Evolutionary conservation across 1,284 basidiomycete genomes (phyloP), one percentile per base, ranked within the genome.

Genomic region (Rhodotorula mucilaginosa): DNA sequence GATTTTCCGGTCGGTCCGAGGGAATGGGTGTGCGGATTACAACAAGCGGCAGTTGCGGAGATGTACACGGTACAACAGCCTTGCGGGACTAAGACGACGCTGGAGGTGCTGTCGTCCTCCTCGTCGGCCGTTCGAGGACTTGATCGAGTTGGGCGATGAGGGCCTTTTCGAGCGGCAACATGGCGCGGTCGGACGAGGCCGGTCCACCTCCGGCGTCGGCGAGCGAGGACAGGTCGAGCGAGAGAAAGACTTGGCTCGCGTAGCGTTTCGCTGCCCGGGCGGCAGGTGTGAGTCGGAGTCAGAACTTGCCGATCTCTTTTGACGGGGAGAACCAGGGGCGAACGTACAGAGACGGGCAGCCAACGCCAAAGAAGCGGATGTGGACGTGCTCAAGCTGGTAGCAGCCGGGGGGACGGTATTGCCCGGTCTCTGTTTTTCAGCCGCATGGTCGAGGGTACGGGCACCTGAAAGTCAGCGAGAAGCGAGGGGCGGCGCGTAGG

Each of bases 221-320:
- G 46, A 68, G 52, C 13, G 59, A 61, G 15, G 66, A 63, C 44
- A 76, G 66, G 66, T 76, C 74, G 65, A 76, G 70, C 15, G 74
- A 72, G 57, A 76, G 66, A 59, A 73, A 74, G 57, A 76, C 31
- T 56, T 76, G 74, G 39, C 59, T 58, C n/a, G 56, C 48, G 70
- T 76, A 76, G 26, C 74, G 67, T 52, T 67, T 69, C 7, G 74
- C 74, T 76, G 56, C 29, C 29, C 44, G 10, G 39, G 13, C 16
- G 34, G 34, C 34, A 34, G 18, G 51, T 18, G n/a, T 0, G 15
- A 19, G 26, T 29, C 10, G 21, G 39, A 18, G 34, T 15, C 21
- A 26, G 21, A 21, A 21, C 21, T 23, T 23, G 12, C 21, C 21
- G 51, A 7, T 29, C 52, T 23, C 12, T n/a, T 26, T 26, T 1